Evolutionary conservation across 371 early-diverging fungal genomes (phyloP).

Genomic region (Fennellomyces sp.): DNA sequence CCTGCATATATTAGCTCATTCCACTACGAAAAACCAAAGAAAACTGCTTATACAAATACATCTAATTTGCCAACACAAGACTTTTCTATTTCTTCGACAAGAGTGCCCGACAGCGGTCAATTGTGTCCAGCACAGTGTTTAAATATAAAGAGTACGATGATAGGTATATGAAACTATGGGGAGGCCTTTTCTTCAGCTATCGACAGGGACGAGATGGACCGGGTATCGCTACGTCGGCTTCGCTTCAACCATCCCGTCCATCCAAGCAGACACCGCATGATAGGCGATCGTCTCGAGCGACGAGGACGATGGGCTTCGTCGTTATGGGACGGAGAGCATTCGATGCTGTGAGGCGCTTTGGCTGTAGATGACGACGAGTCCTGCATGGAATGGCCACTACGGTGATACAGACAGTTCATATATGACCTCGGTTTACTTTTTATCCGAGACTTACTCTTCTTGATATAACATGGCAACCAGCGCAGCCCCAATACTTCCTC

Average conservation of each 20-base stretch:
- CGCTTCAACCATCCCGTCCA: neutral
- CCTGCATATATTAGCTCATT: neutral
- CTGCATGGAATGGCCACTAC: neutral
- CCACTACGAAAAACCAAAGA: too few species aligned
- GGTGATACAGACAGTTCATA: neutral
- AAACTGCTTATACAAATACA: too few species aligned
- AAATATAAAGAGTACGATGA: too few species aligned
- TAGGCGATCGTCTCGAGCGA: neutral
- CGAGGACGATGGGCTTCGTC: neutral
- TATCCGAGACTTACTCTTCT: slow-evolving; percentile 2
- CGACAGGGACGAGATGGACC: neutral
- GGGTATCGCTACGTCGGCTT: neutral
- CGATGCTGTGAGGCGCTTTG: neutral
- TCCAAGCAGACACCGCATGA: neutral
- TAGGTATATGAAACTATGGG: neutral
- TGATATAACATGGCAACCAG: slow-evolving; percentile 43
- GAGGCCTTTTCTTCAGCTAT: neutral
- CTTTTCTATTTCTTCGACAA: too few species aligned
- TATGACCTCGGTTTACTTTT: too few species aligned
- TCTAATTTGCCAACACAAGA: too few species aligned
- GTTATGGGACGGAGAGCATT: neutral
- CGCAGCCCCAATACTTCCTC: slow-evolving; percentile 48
- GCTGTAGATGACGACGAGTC: neutral
- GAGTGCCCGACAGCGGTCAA: too few species aligned
- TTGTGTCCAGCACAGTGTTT: too few species aligned